These are phyloP conservation scores for Massarina eburnea DNA, from an alignment of 2,329 filamentous ascomycete species.

Conservation along the genomic window DNA sequence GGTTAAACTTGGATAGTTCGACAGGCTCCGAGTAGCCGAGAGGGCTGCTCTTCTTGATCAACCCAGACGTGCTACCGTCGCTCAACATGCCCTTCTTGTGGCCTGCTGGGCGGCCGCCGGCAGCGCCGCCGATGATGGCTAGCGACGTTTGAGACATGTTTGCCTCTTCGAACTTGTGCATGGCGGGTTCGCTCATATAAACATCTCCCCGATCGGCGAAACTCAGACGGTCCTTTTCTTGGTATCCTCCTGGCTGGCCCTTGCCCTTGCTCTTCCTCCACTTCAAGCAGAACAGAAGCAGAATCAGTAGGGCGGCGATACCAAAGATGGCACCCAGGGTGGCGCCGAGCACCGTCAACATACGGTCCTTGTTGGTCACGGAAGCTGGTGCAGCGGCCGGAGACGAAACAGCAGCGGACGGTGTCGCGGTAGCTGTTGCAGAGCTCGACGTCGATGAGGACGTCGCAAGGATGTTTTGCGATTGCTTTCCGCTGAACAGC, in stretches of 20 bases:
- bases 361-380: conserved; percentile 50
- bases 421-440: conserved; percentile 35
- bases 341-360: conserved; percentile 70
- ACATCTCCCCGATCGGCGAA: conserved; percentile 55
- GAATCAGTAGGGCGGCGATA: conserved; percentile 67
- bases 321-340: conserved; percentile 81
- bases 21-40: conserved; percentile 45
- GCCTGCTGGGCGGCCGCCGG: conserved; percentile 56
- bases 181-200: conserved; percentile 55
- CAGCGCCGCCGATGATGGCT: conserved; percentile 51
- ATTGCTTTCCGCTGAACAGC: conserved; percentile 56
- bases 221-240: conserved; percentile 50
- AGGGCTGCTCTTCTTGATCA: conserved; percentile 57
- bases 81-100: conserved; percentile 57
- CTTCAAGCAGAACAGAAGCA: conserved; percentile 70
- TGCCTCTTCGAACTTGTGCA: conserved; percentile 31
- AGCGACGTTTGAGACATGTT: conserved; percentile 47
- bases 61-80: conserved; percentile 60
- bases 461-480: conserved; percentile 37
- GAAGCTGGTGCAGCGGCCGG: conserved; percentile 25
- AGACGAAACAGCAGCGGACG: conserved; percentile 19
- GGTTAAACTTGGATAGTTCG: conserved; percentile 50
- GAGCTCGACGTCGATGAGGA: conserved; percentile 34
- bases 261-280: conserved; percentile 60
- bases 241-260: conserved; percentile 60